Evolutionary conservation across 805 yeast genomes (phyloP), one percentile per base, ranked within the genome.

Genomic region (Schizosaccharomyces osmophilus): DNA sequence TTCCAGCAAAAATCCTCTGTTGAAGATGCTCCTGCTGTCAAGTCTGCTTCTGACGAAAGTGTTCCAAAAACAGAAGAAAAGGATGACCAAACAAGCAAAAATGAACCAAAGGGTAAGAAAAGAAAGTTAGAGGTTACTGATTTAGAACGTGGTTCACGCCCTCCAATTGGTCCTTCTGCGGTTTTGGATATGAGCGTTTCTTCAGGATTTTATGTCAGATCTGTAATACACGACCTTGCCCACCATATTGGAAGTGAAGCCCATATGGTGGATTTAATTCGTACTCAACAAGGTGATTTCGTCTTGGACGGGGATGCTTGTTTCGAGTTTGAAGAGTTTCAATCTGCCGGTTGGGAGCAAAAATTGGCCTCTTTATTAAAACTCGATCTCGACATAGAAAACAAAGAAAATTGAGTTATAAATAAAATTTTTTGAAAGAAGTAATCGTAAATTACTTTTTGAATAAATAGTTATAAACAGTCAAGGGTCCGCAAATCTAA

Each of bases 131-230:
- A 69, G 15, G 59, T n/a, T 5, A 19, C 48, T 61, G 62, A 43
- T 19, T 26, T 26, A 9, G 48, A 32, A 4, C 57, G 58, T 6
- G 62, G 55, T 15, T 22, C 55, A 9, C 43, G 36, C 6, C 41
- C 41, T 32, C 43, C 55, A 36, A 39, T 43, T 69, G 26, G 70
- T 19, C 73, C 73, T 1, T 66, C 84, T 59, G 67, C 90, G 31
- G 89, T 84, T 66, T 80, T 93, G 65, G 78, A 77, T 17, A 80
- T 94, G 3, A 78, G 79, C 43, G 98, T 90, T 0, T 84, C 95
- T 0, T 87, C 97, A 0, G 99, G 99, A 1, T 93, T 97, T 0
- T 93, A 93, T 68, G 88, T 93, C 59, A 78, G 99, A 65, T 84
- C 96, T 2, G 73, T 93, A 61, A 77, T 93, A 59, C 87, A 95